phyloP scores from a whole-genome alignment of 257 asterid species.

The Rehmannia glutinosa region DNA sequence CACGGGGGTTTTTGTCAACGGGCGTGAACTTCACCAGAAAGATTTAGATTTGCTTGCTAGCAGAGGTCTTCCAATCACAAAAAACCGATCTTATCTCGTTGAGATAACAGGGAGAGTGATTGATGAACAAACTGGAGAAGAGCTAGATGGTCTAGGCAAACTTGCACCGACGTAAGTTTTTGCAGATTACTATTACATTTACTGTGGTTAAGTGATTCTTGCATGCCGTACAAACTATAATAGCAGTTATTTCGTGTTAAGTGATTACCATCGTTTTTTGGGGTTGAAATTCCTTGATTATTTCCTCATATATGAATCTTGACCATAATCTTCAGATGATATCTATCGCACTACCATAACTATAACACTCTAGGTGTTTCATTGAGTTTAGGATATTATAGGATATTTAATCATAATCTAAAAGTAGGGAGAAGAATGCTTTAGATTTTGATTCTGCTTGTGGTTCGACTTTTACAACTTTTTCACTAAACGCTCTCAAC shows the following conservation, averaged over 20 bases:
- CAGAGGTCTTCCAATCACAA: constrained; percentile 74
- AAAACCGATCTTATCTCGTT: constrained; percentile 56
- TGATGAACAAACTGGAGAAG: constrained; percentile 84
- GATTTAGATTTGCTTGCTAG: constrained; percentile 75
- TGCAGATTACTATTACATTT: background rate
- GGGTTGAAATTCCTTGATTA: background rate
- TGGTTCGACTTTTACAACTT: too few relatives aligned
- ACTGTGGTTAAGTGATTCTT: background rate
- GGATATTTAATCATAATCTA: too few relatives aligned
- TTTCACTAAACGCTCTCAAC: too few relatives aligned
- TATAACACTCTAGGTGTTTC: background rate
- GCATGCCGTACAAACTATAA: background rate
- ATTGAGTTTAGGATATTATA: background rate
- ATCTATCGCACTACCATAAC: too few relatives aligned
- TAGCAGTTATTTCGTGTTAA: background rate
- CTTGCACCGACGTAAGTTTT: constrained; percentile 94
- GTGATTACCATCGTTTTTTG: background rate
- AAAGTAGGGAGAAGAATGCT: too few relatives aligned
- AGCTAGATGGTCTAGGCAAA: constrained; percentile 81
- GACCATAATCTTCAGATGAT: too few relatives aligned
- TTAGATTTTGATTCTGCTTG: too few relatives aligned
- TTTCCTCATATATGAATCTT: background rate
- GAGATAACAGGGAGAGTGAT: constrained; percentile 78
- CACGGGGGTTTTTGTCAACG: constrained; percentile 70
- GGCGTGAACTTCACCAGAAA: constrained; percentile 85